Evolutionary conservation across 331 rosid genomes (phyloP).

Genomic region (Prunus yedoensis): DNA sequence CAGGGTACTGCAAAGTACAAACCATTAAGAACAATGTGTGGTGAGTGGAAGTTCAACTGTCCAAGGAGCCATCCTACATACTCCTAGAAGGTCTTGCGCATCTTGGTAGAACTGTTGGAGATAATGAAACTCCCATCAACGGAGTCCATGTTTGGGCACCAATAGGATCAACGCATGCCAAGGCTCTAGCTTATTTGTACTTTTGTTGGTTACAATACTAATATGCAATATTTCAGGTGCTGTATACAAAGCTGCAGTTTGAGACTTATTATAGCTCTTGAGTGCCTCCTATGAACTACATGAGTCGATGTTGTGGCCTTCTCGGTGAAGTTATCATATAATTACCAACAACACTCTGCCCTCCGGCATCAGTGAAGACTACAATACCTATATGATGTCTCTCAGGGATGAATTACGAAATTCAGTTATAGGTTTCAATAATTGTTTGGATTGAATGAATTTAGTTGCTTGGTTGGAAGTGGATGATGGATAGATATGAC

Average conservation of each 20-base stretch:
- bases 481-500: not conserved
- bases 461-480: not conserved
- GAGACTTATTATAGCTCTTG: not conserved
- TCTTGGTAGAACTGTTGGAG: not conserved
- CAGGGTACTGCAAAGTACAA: constrained; percentile 48
- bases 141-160: not conserved
- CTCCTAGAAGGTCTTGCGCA: not conserved
- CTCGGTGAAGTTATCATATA: not conserved
- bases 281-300: not conserved
- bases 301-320: not conserved
- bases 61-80: not conserved
- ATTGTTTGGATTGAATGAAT: not conserved
- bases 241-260: not conserved
- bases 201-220: not conserved
- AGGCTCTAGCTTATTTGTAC: not conserved
- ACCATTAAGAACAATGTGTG: constrained; percentile 19
- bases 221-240: not conserved
- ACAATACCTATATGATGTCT: not conserved
- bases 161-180: not conserved
- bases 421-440: not conserved
- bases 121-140: not conserved
- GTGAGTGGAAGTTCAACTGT: not conserved
- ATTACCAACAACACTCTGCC: not conserved
- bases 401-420: not conserved
- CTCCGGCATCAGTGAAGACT: not conserved